Base-by-base conservation (phyloP, 106 monocot species). In the Dendrobium catenatum region DNA sequence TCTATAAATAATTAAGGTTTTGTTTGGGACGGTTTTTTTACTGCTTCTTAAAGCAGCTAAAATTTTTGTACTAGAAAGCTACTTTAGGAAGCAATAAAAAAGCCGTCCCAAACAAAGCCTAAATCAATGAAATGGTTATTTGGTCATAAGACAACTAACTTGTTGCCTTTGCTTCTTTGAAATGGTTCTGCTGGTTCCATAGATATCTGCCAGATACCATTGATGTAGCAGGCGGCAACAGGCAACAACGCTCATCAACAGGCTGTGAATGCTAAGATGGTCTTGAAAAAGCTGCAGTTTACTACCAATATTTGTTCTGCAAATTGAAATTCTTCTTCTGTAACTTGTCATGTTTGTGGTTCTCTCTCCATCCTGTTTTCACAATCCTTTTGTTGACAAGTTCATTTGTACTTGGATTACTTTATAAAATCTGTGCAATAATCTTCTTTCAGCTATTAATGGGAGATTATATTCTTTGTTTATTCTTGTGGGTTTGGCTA, bases 131-230 rank as follows among this genome's bases (percentile, higher is more conserved):
- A 31, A 31, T 31, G 31, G 31, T 31, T 31, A 31, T 31, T 31
- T 31, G 31, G 1, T 31, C 31, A 31, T 31, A 31, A 31, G 31
- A 31, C 31, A 31, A 31, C 10, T 11, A 51, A 51, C 1, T 13
- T 15, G 13, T 2, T 9, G 16, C 33, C 15, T 40, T 72, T 37
- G 72, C 11, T 72, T 40, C 16, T 72, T 40, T 40, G 26, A 66
- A 37, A 51, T 42, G 18, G 20, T 75, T 75, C 15, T 37, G 67
- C 56, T 79, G 31, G 20, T 79, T 27, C 1, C 81, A 72, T 77
- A 93, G 93, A 85, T 93, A 89, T 68, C 79, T 90, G 80, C 93
- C 93, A 29, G 90, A 93, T 42, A 93, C 88, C 18, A 87, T 93
- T 27, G 90, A 93, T 85, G 85, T 93, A 10, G 59, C 86, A 20